Conservation (phyloP, 345 rosid genomes). For the Eucalyptus curtisii region DNA sequence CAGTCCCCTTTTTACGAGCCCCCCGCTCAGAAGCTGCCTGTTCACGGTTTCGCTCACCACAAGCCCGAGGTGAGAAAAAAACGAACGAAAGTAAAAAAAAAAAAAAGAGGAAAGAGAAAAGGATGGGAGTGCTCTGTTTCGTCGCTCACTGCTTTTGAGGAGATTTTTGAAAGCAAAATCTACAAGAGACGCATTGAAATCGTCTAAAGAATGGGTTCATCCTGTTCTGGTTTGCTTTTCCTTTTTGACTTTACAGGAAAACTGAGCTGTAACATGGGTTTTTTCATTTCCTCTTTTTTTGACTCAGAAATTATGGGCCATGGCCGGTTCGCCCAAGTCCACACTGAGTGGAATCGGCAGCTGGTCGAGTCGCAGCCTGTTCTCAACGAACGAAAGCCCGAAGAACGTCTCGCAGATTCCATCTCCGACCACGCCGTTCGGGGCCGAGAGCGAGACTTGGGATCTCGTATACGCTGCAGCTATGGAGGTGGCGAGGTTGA, state of each 20-base stretch:
- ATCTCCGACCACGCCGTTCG: constrained; percentile 45
- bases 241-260: not conserved
- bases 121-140: not conserved
- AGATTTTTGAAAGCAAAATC: not conserved
- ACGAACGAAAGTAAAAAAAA: not conserved
- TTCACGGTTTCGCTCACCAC: constrained; percentile 2
- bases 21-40: constrained; percentile 17
- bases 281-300: not conserved
- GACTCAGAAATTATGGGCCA: constrained; percentile 7
- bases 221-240: not conserved
- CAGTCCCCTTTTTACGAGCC: constrained; percentile 16
- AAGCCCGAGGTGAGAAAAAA: constrained; percentile 18
- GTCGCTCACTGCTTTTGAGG: not conserved
- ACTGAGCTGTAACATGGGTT: not conserved
- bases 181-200: not conserved
- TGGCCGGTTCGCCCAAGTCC: constrained; percentile 62
- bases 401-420: constrained; percentile 29
- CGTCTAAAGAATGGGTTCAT: not conserved
- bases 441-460: constrained; percentile 22
- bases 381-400: constrained; percentile 36
- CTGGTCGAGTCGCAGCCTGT: constrained; percentile 6
- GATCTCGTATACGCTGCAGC: constrained; percentile 68
- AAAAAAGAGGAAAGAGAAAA: not conserved
- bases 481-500: constrained; percentile 57
- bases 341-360: constrained; percentile 44